Evolutionary conservation across 2,329 filamentous ascomycete species (phyloP).

Genomic region (Fusarium sp.): DNA sequence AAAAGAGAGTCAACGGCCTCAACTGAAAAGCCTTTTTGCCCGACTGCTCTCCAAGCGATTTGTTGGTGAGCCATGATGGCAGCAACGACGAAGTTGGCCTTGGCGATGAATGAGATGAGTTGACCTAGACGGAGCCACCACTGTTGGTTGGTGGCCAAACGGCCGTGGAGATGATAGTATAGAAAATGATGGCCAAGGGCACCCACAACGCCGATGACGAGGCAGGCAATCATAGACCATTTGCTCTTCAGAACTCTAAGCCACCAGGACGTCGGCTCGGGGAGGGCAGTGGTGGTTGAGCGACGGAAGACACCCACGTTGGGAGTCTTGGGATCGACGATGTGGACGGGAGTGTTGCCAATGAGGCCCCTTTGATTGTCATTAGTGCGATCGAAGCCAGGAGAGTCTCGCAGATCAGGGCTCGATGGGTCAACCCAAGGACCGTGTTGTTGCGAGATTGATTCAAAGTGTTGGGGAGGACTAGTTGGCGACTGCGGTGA

Average conservation of each 20-base stretch:
- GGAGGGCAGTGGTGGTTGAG: not conserved
- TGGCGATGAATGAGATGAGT: constrained; percentile 22
- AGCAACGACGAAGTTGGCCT: constrained; percentile 18
- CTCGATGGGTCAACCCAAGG: constrained; percentile 27
- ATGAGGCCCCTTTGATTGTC: constrained; percentile 15
- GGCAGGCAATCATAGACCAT: constrained; percentile 29
- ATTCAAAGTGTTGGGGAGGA: not conserved
- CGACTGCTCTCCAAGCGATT: constrained; percentile 18
- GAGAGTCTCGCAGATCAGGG: constrained; percentile 16
- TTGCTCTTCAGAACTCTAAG: constrained; percentile 19
- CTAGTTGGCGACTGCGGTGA: not conserved
- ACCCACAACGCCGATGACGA: constrained; percentile 7
- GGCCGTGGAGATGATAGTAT: constrained; percentile 10
- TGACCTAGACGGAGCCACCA: constrained; percentile 31
- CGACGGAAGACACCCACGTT: not conserved
- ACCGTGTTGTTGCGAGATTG: not conserved
- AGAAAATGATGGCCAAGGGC: constrained; percentile 20
- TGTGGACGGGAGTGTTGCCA: not conserved
- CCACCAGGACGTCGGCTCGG: not conserved
- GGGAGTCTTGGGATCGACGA: not conserved
- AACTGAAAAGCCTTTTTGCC: constrained; percentile 14
- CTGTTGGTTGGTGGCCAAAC: constrained; percentile 22
- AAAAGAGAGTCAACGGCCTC: constrained; percentile 21
- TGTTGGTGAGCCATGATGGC: constrained; percentile 25
- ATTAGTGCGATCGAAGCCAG: constrained; percentile 8